Evolutionary conservation across 345 rosid genomes (phyloP).

Genomic region (Excoecaria cochinchinensis): DNA sequence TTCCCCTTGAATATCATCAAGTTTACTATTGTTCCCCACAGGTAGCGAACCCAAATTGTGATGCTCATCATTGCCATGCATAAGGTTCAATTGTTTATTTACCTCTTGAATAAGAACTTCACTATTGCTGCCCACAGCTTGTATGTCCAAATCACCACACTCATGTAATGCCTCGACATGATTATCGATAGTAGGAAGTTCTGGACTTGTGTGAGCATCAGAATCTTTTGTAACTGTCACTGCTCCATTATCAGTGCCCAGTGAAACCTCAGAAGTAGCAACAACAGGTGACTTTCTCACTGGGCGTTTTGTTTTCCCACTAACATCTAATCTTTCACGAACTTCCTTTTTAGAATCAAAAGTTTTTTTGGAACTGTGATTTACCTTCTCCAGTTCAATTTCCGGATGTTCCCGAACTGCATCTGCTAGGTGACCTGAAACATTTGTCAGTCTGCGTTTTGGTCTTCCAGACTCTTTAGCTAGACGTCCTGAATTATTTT

Average conservation of each 20-base stretch:
- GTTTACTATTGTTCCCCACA: constrained; percentile 33
- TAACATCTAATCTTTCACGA: constrained; percentile 37
- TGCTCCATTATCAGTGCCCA: constrained; percentile 34
- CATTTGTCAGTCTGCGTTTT: constrained; percentile 48
- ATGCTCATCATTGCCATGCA: constrained; percentile 32
- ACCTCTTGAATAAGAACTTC: constrained; percentile 33
- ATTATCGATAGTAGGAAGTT: constrained; percentile 23
- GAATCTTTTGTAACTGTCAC: constrained; percentile 28
- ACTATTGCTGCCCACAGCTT: constrained; percentile 31
- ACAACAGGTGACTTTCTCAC: constrained; percentile 38
- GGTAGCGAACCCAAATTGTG: constrained; percentile 3
- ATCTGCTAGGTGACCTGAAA: constrained; percentile 34
- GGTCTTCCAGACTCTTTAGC: constrained; percentile 42
- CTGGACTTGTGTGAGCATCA: constrained; percentile 29
- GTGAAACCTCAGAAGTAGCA: constrained; percentile 35
- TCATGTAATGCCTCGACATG: constrained; percentile 30
- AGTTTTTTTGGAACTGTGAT: constrained; percentile 46
- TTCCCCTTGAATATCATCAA: constrained; percentile 37
- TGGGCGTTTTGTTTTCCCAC: constrained; percentile 43
- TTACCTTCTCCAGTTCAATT: constrained; percentile 51
- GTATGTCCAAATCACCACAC: constrained; percentile 19
- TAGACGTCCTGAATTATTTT: constrained; percentile 36
- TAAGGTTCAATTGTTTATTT: constrained; percentile 31
- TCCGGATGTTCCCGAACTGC: constrained; percentile 44
- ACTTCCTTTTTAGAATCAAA: constrained; percentile 44